Conservation (phyloP, 2,329 filamentous ascomycete genomes). For the Alternaria infectoria region DNA sequence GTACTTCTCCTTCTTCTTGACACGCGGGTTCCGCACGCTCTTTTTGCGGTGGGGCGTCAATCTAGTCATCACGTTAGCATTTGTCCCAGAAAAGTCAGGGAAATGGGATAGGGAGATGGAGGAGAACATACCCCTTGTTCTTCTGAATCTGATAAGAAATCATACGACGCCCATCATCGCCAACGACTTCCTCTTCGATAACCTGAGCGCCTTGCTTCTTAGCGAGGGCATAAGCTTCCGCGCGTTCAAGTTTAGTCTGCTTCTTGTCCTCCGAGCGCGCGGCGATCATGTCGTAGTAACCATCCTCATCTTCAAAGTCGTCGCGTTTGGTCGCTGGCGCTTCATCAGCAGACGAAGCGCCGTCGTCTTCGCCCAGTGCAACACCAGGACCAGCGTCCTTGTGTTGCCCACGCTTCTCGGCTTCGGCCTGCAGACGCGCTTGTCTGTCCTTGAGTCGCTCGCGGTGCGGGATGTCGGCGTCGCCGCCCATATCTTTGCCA, state of each 20-base stretch:
- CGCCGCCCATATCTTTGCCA: conserved; percentile 76
- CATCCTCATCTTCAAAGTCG: conserved; percentile 63
- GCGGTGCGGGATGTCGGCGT: conserved; percentile 83
- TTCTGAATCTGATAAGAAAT: conserved; percentile 95
- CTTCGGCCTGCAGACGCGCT: conserved; percentile 84
- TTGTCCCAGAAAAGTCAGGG: neutral
- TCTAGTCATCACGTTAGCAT: neutral
- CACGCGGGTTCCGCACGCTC: conserved; percentile 90
- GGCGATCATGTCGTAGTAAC: conserved; percentile 91
- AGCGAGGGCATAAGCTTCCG: conserved; percentile 62
- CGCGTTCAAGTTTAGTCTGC: conserved; percentile 74
- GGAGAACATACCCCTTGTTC: conserved; percentile 74
- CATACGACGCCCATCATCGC: conserved; percentile 85
- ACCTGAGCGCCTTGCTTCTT: conserved; percentile 65
- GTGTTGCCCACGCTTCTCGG: conserved; percentile 76
- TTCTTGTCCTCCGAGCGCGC: conserved; percentile 70
- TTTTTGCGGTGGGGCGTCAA: conserved; percentile 89
- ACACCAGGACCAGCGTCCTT: conserved; percentile 64
- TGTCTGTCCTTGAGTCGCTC: conserved; percentile 88
- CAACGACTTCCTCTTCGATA: conserved; percentile 71
- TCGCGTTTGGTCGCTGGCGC: conserved; percentile 39
- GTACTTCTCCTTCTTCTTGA: conserved; percentile 98
- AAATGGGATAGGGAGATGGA: neutral
- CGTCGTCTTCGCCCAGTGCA: conserved; percentile 67
- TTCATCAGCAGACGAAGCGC: conserved; percentile 72